Conservation (phyloP, 2,329 filamentous ascomycete species). For the Beauveria rudraprayagi region DNA sequence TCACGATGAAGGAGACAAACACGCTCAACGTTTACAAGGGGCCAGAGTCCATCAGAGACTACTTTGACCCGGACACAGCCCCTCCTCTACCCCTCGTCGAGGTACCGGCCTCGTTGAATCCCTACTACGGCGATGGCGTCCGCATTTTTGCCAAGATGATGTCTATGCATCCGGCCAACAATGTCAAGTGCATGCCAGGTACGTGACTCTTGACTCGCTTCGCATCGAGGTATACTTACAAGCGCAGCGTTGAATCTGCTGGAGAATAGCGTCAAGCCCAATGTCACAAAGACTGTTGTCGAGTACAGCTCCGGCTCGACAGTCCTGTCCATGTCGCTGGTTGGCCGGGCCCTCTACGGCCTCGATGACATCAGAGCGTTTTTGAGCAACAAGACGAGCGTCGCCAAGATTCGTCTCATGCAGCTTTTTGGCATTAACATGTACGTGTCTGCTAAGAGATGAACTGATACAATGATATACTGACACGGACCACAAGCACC, state of each 20-base stretch:
- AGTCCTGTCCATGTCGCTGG: slow-evolving; percentile 50
- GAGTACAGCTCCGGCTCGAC: slow-evolving; percentile 57
- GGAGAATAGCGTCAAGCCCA: slow-evolving; percentile 29
- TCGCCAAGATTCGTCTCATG: slow-evolving; percentile 45
- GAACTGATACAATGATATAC: not conserved
- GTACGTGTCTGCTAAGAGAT: slow-evolving; percentile 16
- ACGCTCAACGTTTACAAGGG: slow-evolving; percentile 49
- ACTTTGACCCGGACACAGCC: slow-evolving; percentile 49
- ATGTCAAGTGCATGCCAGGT: slow-evolving; percentile 57
- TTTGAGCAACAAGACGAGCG: slow-evolving; percentile 50
- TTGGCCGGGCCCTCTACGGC: slow-evolving; percentile 42
- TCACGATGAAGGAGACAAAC: slow-evolving; percentile 15
- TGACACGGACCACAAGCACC: slow-evolving; percentile 25
- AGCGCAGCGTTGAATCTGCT: slow-evolving; percentile 44
- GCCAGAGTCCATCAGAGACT: slow-evolving; percentile 46
- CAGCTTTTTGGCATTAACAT: slow-evolving; percentile 52
- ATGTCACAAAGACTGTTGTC: slow-evolving; percentile 41
- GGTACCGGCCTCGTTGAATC: slow-evolving; percentile 48
- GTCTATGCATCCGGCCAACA: slow-evolving; percentile 55
- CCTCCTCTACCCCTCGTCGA: slow-evolving; percentile 56
- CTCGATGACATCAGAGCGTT: slow-evolving; percentile 45
- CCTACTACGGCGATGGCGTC: slow-evolving; percentile 47
- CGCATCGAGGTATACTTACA: not conserved
- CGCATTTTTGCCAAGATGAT: slow-evolving; percentile 60
- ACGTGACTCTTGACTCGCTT: not conserved